A percentile compares a stretch with the other conserved stretches of the same genome.
phyloP scores from a whole-genome alignment of 1,284 basidiomycete genomes.

The Porodaedalea pini region DNA sequence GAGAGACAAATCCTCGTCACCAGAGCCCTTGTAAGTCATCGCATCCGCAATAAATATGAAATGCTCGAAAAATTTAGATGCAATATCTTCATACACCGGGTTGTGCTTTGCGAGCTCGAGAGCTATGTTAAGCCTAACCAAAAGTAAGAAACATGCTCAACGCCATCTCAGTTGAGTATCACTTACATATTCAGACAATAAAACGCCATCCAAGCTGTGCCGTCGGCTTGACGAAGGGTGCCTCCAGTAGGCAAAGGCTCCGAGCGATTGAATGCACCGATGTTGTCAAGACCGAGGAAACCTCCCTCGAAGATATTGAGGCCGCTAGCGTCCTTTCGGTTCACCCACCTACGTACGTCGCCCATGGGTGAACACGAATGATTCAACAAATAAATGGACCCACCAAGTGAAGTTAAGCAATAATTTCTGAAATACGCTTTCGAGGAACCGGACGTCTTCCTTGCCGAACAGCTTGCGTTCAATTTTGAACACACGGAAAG shows the following conservation, averaged over 20 bases:
- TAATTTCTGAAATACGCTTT: slow-evolving; percentile 97
- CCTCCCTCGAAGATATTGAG: slow-evolving; percentile 98
- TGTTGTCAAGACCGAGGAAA: slow-evolving; percentile 97
- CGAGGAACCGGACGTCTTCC: slow-evolving; percentile 90
- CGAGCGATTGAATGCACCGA: slow-evolving; percentile 96
- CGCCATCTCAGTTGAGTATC: background rate
- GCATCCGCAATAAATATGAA: slow-evolving; percentile 97
- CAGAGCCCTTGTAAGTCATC: slow-evolving; percentile 87
- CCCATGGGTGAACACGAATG: background rate
- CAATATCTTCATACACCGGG: slow-evolving; percentile 96
- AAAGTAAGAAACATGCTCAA: slow-evolving; percentile 13
- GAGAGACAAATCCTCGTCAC: slow-evolving; percentile 69
- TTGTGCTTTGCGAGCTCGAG: slow-evolving; percentile 98
- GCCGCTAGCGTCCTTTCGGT: slow-evolving; percentile 92
- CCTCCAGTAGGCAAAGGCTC: slow-evolving; percentile 95
- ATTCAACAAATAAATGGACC: slow-evolving; percentile 22
- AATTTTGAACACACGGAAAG: slow-evolving; percentile 97
- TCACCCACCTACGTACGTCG: slow-evolving; percentile 79
- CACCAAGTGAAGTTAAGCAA: slow-evolving; percentile 96
- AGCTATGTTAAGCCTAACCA: slow-evolving; percentile 85
- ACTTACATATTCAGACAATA: slow-evolving; percentile 91
- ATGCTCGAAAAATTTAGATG: slow-evolving; percentile 98
- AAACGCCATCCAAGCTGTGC: slow-evolving; percentile 99
- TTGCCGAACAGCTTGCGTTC: slow-evolving; percentile 91
- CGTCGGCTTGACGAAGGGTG: slow-evolving; percentile 90